These are phyloP conservation scores for Fraxinus baroniana DNA, from an alignment of 305 asterid genomes.

Conservation along the genomic window DNA sequence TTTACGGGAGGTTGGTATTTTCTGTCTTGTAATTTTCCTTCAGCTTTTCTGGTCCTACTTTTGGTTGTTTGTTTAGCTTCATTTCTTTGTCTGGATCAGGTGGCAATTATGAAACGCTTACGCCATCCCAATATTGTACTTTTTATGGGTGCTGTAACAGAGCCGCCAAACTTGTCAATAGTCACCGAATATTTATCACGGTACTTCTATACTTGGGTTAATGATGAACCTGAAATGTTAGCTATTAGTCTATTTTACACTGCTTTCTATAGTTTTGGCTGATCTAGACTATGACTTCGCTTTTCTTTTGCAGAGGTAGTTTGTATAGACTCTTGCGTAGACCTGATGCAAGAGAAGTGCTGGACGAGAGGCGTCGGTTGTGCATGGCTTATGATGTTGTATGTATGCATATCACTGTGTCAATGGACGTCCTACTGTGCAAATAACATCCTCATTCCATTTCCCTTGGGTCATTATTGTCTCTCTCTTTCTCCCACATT, in stretches of 20 bases:
- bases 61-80: conserved; percentile 21
- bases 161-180: conserved; percentile 91
- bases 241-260: neutral
- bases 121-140: conserved; percentile 99
- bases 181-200: conserved; percentile 94
- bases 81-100: conserved; percentile 48
- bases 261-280: conserved; percentile 1
- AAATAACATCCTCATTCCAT: conserved; percentile 5
- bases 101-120: conserved; percentile 89
- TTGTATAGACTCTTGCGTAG: conserved; percentile 83
- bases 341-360: conserved; percentile 75
- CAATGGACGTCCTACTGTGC: neutral
- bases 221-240: conserved; percentile 16
- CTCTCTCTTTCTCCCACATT: conserved; percentile 4
- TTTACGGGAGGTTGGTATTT: conserved; percentile 65
- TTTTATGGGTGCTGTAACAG: conserved; percentile 98
- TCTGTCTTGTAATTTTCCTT: conserved; percentile 13
- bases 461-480: neutral
- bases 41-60: conserved; percentile 16
- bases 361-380: conserved; percentile 92
- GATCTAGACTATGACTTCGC: conserved; percentile 1
- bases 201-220: conserved; percentile 32
- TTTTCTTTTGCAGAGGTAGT: conserved; percentile 71
- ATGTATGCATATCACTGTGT: conserved; percentile 23
- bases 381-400: conserved; percentile 98